phyloP scores from a whole-genome alignment of 2,329 filamentous ascomycete genomes.

The Penicillium oxalicum region DNA sequence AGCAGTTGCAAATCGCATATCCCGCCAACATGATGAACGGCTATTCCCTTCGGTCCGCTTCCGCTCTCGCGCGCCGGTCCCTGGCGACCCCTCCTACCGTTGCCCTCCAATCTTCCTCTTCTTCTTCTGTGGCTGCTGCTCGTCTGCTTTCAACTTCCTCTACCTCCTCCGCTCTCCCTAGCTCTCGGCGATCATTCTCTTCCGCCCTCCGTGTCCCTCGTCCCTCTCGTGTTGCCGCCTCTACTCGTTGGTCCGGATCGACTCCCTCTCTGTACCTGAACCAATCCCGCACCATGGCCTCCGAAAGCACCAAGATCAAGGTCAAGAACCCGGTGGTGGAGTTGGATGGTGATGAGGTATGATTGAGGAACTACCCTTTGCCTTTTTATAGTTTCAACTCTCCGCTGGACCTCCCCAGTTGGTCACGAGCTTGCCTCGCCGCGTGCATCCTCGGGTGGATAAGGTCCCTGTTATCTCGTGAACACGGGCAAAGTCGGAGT shows the following conservation, averaged over 20 bases:
- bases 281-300: slow-evolving; percentile 44
- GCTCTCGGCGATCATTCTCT: slow-evolving; percentile 23
- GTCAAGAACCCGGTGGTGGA: slow-evolving; percentile 99
- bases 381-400: slow-evolving; percentile 15
- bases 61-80: slow-evolving; percentile 35
- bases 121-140: slow-evolving; percentile 17
- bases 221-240: slow-evolving; percentile 17
- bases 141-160: slow-evolving; percentile 21
- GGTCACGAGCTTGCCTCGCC: slow-evolving; percentile 18
- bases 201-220: slow-evolving; percentile 18
- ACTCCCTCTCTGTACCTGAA: slow-evolving; percentile 23
- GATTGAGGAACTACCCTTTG: slow-evolving; percentile 7
- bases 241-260: slow-evolving; percentile 28
- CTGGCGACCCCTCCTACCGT: slow-evolving; percentile 25
- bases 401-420: slow-evolving; percentile 6
- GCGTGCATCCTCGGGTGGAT: slow-evolving; percentile 9
- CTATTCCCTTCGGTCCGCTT: slow-evolving; percentile 34
- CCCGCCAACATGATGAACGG: slow-evolving; percentile 22
- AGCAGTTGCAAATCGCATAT: background rate
- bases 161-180: slow-evolving; percentile 17
- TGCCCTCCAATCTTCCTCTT: slow-evolving; percentile 27
- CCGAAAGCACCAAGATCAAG: slow-evolving; percentile 74
- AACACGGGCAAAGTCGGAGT: slow-evolving; percentile 29
- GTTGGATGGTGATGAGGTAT: slow-evolving; percentile 72
- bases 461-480: background rate